Percentiles rank a stretch among this genome's conserved stretches.
Conservation (phyloP, 164 flowering plant genomes). For the Sedum album region DNA sequence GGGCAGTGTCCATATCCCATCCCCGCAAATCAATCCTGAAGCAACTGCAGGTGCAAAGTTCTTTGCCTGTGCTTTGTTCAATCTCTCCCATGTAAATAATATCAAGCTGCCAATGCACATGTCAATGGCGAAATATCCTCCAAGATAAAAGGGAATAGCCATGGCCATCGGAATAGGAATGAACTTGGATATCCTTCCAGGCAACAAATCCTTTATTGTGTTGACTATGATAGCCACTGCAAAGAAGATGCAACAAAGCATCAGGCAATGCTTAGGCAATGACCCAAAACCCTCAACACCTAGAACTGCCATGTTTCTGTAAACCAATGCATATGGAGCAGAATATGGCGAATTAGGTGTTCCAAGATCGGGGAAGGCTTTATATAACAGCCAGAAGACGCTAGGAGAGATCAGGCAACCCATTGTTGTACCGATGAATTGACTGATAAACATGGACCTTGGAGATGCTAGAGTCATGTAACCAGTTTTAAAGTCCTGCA, state of each 20-base stretch:
- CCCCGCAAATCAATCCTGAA: constrained; percentile 3
- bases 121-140: background rate
- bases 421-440: background rate
- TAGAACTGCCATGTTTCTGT: constrained; percentile 8
- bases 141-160: constrained; percentile 4
- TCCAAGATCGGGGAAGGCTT: constrained; percentile 1
- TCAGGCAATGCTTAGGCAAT: background rate
- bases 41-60: background rate
- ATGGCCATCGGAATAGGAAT: constrained; percentile 5
- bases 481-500: constrained; percentile 1
- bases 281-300: constrained; percentile 1
- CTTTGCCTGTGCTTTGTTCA: background rate
- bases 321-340: background rate
- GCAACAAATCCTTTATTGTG: background rate
- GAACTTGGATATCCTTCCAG: background rate
- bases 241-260: background rate
- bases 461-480: constrained; percentile 2
- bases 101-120: constrained; percentile 2
- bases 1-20: constrained; percentile 4
- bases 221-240: constrained; percentile 3
- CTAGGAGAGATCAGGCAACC: constrained; percentile 1
- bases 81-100: background rate
- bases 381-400: constrained; percentile 1
- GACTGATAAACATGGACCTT: constrained; percentile 7
- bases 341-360: background rate